A percentile compares a stretch with the other conserved stretches of the same genome.
phyloP scores from a whole-genome alignment of 2,329 filamentous ascomycete species.

The Plenodomus lindquistii region DNA sequence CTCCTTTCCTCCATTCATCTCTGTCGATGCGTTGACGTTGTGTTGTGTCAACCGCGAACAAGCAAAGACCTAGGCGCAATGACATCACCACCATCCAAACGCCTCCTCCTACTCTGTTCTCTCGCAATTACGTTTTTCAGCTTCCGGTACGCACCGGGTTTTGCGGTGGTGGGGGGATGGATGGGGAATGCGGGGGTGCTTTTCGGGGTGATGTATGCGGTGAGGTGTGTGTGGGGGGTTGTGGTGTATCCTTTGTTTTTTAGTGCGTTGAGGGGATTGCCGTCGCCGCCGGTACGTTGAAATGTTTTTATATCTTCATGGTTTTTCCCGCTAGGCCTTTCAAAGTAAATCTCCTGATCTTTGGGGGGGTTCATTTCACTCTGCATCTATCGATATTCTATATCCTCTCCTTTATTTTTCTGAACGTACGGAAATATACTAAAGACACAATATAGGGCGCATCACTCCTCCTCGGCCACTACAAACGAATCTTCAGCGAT shows the following conservation, averaged over 20 bases:
- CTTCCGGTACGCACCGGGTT: conserved; percentile 38
- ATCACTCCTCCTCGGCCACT: conserved; percentile 49
- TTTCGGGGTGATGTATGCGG: conserved; percentile 43
- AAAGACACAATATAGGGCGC: no score
- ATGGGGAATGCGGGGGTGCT: conserved; percentile 48
- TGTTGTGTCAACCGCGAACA: no score
- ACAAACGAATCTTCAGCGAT: conserved; percentile 46
- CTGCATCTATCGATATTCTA: no score
- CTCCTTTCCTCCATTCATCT: no score
- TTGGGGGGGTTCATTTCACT: no score
- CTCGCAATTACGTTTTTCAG: conserved; percentile 33
- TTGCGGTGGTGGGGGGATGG: conserved; percentile 34
- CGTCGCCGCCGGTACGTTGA: conserved; percentile 53
- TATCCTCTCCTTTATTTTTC: no score
- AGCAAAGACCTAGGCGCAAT: no score
- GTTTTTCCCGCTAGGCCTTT: no score
- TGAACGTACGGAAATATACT: no score
- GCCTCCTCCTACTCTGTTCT: conserved; percentile 27
- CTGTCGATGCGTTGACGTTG: no score
- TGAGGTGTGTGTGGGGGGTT: conserved; percentile 47
- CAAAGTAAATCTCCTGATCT: no score
- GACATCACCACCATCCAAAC: conserved; percentile 17
- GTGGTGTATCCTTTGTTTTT: conserved; percentile 63
- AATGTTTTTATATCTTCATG: neutral
- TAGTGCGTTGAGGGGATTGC: conserved; percentile 62